phyloP scores from a whole-genome alignment of 306 rosid genomes.

The Gastrolobium bilobum region DNA sequence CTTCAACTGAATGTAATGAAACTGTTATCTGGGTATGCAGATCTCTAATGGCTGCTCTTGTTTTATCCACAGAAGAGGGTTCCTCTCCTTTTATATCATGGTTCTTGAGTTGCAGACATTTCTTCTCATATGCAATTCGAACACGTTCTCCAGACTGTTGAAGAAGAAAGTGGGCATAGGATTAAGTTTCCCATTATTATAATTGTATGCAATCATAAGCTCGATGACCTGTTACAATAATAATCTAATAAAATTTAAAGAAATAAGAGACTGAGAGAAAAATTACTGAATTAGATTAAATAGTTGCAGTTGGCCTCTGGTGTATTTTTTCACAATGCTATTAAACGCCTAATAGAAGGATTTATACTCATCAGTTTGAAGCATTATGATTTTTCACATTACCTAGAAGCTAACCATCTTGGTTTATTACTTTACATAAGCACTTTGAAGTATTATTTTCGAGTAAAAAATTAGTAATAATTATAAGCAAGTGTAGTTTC shows the following conservation, averaged over 20 bases:
- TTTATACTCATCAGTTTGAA: constrained; percentile 29
- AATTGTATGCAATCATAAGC: constrained; percentile 45
- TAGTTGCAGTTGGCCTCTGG: constrained; percentile 10
- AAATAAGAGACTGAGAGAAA: constrained; percentile 18
- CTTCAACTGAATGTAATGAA: constrained; percentile 92
- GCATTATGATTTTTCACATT: constrained; percentile 21
- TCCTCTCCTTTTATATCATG: constrained; percentile 82
- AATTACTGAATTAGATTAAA: neutral
- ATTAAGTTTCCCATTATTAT: constrained; percentile 45
- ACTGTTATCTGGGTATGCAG: constrained; percentile 85
- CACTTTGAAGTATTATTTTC: neutral
- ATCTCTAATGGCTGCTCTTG: constrained; percentile 78
- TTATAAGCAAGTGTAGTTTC: neutral
- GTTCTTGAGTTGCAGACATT: constrained; percentile 72
- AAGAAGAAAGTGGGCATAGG: constrained; percentile 42
- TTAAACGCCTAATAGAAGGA: neutral
- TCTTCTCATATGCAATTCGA: constrained; percentile 87
- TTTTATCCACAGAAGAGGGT: constrained; percentile 73
- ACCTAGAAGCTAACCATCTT: constrained; percentile 35
- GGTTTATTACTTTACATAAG: neutral
- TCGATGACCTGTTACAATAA: constrained; percentile 30
- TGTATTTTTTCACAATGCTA: neutral
- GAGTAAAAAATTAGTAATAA: constrained; percentile 14
- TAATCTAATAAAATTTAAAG: constrained; percentile 27
- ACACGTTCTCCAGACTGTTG: constrained; percentile 85